phyloP scores from a whole-genome alignment of 305 asterid genomes.

The Fraxinus nigra region DNA sequence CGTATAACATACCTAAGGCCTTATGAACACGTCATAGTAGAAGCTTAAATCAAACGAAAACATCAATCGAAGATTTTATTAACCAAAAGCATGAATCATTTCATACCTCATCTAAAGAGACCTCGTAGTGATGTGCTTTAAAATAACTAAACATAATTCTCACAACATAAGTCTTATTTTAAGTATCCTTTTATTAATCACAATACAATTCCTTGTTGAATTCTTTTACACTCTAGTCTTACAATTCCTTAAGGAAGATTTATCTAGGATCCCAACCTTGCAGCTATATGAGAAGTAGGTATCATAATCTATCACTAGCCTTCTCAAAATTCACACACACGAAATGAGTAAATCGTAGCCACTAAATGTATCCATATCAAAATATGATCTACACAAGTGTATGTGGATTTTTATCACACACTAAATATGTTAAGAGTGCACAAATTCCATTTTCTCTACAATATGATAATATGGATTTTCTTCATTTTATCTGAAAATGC shows the following conservation, averaged over 20 bases:
- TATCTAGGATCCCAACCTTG: not conserved
- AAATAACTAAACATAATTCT: not conserved
- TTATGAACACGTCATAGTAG: not conserved
- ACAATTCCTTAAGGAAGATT: no score
- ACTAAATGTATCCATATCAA: not conserved
- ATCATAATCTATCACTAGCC: not conserved
- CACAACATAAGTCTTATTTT: not conserved
- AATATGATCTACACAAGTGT: not conserved
- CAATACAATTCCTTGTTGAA: not conserved
- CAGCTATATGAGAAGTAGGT: not conserved
- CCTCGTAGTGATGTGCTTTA: not conserved
- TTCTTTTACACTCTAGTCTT: not conserved
- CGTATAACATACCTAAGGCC: not conserved
- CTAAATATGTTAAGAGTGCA: not conserved
- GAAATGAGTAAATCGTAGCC: not conserved
- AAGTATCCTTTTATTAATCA: not conserved
- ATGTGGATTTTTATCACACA: not conserved
- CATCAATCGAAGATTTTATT: not conserved
- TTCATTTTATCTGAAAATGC: not conserved
- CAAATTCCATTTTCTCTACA: not conserved
- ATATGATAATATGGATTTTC: not conserved
- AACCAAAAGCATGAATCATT: not conserved
- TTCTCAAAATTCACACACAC: not conserved
- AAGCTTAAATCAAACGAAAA: not conserved
- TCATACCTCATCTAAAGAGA: not conserved